A percentile compares a stretch with the other conserved stretches of the same genome.
Evolutionary conservation across 2,329 filamentous ascomycete species (phyloP).

Genomic region (Penicillium thymicola): DNA sequence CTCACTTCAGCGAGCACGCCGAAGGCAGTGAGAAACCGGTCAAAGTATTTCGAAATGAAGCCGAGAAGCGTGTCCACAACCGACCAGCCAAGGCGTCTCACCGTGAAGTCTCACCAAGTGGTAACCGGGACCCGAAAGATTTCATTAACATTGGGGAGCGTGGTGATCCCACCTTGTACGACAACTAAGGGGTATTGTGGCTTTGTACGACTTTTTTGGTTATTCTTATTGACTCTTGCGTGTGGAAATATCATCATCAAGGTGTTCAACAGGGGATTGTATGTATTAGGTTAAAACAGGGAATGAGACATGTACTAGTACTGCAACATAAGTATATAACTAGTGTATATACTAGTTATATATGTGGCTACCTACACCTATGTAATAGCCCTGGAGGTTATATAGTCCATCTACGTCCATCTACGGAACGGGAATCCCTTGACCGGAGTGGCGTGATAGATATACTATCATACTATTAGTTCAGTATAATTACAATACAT

Average conservation of each 20-base stretch:
- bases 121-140: slow-evolving; percentile 65
- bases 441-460: slow-evolving; percentile 6
- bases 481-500: too few relatives aligned
- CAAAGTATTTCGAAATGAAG: slow-evolving; percentile 73
- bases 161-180: slow-evolving; percentile 76
- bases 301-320: not conserved
- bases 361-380: too few relatives aligned
- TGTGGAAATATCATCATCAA: not conserved
- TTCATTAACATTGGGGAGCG: slow-evolving; percentile 84
- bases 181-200: slow-evolving; percentile 40
- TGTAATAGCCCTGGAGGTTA: too few relatives aligned
- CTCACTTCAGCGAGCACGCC: slow-evolving; percentile 60
- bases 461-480: too few relatives aligned
- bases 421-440: not conserved
- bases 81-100: slow-evolving; percentile 31
- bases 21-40: slow-evolving; percentile 56
- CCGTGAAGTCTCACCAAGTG: slow-evolving; percentile 63
- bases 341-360: too few relatives aligned
- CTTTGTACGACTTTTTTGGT: not conserved
- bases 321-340: too few relatives aligned
- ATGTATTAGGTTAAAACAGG: not conserved
- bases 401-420: not conserved
- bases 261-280: not conserved
- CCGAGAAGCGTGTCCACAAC: slow-evolving; percentile 47
- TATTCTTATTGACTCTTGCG: not conserved